Percentiles rank a stretch among this genome's conserved stretches.
Evolutionary conservation across 2,329 filamentous ascomycete species (phyloP).

Genomic region (Peltaster fructicola): DNA sequence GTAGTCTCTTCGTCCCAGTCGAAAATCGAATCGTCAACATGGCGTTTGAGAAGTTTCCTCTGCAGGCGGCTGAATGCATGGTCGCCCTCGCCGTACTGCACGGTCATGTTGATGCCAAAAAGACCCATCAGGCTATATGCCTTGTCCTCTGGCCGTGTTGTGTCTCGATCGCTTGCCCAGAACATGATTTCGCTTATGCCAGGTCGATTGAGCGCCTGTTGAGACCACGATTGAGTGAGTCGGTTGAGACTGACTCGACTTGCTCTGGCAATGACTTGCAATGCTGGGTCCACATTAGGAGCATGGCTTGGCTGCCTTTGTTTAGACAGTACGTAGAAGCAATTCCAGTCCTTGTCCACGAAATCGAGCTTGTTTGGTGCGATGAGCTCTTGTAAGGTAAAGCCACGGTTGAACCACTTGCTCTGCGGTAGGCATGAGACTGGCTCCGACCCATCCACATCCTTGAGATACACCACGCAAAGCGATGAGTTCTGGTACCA

Average conservation of each 20-base stretch:
- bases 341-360: constrained; percentile 6
- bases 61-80: constrained; percentile 12
- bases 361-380: constrained; percentile 10
- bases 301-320: too few species aligned
- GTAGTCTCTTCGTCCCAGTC: too few species aligned
- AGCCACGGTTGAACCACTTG: constrained; percentile 6
- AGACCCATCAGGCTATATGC: constrained; percentile 12
- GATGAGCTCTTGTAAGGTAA: constrained; percentile 11
- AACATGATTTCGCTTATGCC: constrained; percentile 5
- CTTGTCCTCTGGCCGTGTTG: constrained; percentile 8
- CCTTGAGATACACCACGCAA: constrained; percentile 7
- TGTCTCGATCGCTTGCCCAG: constrained; percentile 8
- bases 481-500: constrained; percentile 7
- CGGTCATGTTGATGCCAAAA: constrained; percentile 13
- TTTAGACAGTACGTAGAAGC: too few species aligned
- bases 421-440: too few species aligned
- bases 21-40: too few species aligned
- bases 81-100: constrained; percentile 11
- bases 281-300: too few species aligned
- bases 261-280: too few species aligned
- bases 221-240: too few species aligned
- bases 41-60: too few species aligned
- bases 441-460: too few species aligned
- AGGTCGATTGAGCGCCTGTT: too few species aligned
- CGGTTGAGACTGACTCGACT: too few species aligned